Evolutionary conservation across 345 rosid species (phyloP).

Genomic region (Euphorbia tirucalli): DNA sequence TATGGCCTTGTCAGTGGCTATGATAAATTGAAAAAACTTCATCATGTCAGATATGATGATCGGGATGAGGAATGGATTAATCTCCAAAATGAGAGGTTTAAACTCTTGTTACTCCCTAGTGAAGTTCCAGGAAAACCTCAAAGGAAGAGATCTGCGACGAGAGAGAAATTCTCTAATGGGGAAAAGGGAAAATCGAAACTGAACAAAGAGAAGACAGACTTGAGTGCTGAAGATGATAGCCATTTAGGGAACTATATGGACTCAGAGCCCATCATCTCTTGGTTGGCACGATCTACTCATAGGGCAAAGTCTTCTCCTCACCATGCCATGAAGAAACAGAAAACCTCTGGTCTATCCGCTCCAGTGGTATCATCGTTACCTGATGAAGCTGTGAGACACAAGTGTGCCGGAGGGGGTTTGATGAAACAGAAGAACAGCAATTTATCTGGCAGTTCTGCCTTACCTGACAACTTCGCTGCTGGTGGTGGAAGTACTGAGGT

Average conservation of each 20-base stretch:
- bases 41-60: slow-evolving; percentile 94
- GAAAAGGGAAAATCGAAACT: slow-evolving; percentile 36
- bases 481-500: slow-evolving; percentile 34
- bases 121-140: slow-evolving; percentile 64
- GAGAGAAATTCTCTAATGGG: slow-evolving; percentile 33
- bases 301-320: slow-evolving; percentile 56
- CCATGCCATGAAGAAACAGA: slow-evolving; percentile 50
- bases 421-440: slow-evolving; percentile 27
- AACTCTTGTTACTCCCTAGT: slow-evolving; percentile 73
- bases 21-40: slow-evolving; percentile 67
- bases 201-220: slow-evolving; percentile 39
- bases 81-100: slow-evolving; percentile 78
- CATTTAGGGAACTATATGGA: slow-evolving; percentile 53
- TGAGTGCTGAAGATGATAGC: slow-evolving; percentile 48
- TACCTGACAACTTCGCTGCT: slow-evolving; percentile 31
- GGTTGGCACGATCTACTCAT: slow-evolving; percentile 69
- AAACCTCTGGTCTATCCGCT: slow-evolving; percentile 31
- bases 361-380: slow-evolving; percentile 18
- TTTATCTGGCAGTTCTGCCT: slow-evolving; percentile 30
- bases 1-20: slow-evolving; percentile 74
- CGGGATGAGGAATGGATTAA: slow-evolving; percentile 97
- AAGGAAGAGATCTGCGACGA: slow-evolving; percentile 40
- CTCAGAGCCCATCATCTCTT: slow-evolving; percentile 86
- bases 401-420: slow-evolving; percentile 29
- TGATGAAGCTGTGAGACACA: slow-evolving; percentile 29